A percentile compares a stretch with the other conserved stretches of the same genome.
phyloP scores from a whole-genome alignment of 305 asterid species.

The Withania somnifera region DNA sequence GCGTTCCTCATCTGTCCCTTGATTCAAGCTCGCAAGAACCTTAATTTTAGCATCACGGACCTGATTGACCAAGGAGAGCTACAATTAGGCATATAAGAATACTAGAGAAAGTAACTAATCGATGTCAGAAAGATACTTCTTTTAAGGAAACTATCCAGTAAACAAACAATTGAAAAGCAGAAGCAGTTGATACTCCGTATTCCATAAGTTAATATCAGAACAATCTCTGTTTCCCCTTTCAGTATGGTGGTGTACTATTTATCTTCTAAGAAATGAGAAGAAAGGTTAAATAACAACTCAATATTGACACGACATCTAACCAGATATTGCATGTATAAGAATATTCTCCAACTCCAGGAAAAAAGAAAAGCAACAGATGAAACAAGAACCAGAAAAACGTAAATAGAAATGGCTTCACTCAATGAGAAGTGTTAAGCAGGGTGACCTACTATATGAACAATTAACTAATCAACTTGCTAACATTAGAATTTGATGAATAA shows the following conservation, averaged over 20 bases:
- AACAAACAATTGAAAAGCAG: not conserved
- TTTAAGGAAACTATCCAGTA: not conserved
- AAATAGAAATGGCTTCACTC: not conserved
- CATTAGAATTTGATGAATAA: not conserved
- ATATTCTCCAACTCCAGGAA: not conserved
- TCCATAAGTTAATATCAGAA: not conserved
- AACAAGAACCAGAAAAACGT: not conserved
- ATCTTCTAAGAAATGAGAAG: not conserved
- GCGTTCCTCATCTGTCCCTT: conserved; percentile 59
- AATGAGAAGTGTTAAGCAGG: not conserved
- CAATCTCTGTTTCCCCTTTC: not conserved
- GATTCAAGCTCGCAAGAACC: conserved; percentile 66
- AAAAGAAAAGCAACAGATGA: not conserved
- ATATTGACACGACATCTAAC: not conserved
- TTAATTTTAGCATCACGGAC: conserved; percentile 85
- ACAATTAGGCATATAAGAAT: not conserved
- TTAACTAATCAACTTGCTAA: not conserved
- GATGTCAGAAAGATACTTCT: not conserved
- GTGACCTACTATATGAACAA: not conserved
- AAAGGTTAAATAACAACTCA: not conserved
- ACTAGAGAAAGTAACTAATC: not conserved
- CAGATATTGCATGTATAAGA: not conserved
- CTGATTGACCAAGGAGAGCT: conserved; percentile 37
- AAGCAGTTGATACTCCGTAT: not conserved
- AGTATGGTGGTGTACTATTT: not conserved